Evolutionary conservation across 78 protist genomes (phyloP), one percentile per base, ranked within the genome.

Genomic region (Mantamonas sphyraenae): DNA sequence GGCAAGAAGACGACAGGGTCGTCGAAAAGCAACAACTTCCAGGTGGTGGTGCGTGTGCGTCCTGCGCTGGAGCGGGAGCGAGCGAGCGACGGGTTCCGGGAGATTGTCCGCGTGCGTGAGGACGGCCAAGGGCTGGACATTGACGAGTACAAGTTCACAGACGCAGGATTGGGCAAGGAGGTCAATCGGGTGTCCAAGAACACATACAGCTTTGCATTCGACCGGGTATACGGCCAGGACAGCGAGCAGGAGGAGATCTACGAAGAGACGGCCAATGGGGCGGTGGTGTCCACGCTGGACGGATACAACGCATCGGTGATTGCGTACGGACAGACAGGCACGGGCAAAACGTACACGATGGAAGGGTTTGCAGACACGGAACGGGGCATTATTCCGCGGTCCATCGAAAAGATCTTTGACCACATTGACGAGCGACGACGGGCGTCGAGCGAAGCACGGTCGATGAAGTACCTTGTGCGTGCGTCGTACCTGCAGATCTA

Each of bases 351-450:
- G 24, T 77, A 82, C 76, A 89, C 94, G 20, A 89, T 89, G 90
- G 82, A 79, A 39, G 91, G 91, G 37, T 14, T 3, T 30, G 38
- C 58, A 66, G 55, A 42, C 73, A 22, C 68, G 14, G 37, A 60
- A n/a, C 62, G 60, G 1, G 95, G 95, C 24, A 81, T 90, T 67
- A 83, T 90, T 37, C 95, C 95, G 16, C 75, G 90, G 9, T 65
- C 87, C 19, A 76, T 80, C 14, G 85, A 83, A 57, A 82, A 78
- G 26, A 79, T 90, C 19, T 90, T 90, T 58, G 26, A 62, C 12
- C 62, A 50, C 61, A 73, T 53, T 9, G 20, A 45, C 24, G 34
- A 5, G 34, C 33, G 47, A 3, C 61, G 33, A 8, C 33, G 19
- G 16, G 12, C 39, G 30, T 60, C 64, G 39, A 19, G 39, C 16